Evolutionary conservation across 2,329 filamentous ascomycete genomes (phyloP).

Genomic region (Fusarium scirpi): DNA sequence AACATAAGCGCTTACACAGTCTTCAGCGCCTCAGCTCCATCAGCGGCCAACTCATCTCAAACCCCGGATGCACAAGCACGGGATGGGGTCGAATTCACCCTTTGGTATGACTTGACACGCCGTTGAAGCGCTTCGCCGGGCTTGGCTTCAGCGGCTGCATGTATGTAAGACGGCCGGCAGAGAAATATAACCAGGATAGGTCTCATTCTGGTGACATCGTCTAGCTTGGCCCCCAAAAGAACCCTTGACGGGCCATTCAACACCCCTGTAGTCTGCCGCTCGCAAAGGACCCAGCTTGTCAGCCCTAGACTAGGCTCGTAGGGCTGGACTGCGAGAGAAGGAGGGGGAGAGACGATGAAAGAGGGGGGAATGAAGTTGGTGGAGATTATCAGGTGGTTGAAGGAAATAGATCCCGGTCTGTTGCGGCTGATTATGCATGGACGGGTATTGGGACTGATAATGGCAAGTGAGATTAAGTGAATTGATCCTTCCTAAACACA

Average conservation of each 20-base stretch:
- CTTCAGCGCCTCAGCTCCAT: constrained; percentile 15
- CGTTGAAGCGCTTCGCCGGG: neutral
- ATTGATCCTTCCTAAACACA: neutral
- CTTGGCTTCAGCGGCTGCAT: neutral
- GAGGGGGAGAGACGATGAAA: neutral
- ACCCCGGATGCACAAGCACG: neutral
- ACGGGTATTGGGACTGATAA: constrained; percentile 4
- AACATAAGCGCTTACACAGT: constrained; percentile 4
- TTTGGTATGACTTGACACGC: neutral
- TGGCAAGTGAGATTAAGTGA: constrained; percentile 3
- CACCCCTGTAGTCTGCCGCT: constrained; percentile 6
- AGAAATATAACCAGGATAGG: constrained; percentile 17
- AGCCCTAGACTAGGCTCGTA: constrained; percentile 30
- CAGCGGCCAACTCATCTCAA: constrained; percentile 28
- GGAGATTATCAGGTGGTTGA: constrained; percentile 6
- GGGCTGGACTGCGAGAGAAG: constrained; percentile 30
- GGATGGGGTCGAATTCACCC: neutral
- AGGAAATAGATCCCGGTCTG: constrained; percentile 4
- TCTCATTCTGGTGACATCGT: neutral
- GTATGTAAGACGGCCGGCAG: neutral
- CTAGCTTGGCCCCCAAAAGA: constrained; percentile 27
- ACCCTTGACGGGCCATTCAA: neutral
- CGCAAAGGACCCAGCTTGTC: constrained; percentile 3
- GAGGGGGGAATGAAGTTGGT: neutral
- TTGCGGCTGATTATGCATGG: constrained; percentile 30